phyloP scores from a whole-genome alignment of 2,329 filamentous ascomycete genomes.

The Bipolaris cookei region DNA sequence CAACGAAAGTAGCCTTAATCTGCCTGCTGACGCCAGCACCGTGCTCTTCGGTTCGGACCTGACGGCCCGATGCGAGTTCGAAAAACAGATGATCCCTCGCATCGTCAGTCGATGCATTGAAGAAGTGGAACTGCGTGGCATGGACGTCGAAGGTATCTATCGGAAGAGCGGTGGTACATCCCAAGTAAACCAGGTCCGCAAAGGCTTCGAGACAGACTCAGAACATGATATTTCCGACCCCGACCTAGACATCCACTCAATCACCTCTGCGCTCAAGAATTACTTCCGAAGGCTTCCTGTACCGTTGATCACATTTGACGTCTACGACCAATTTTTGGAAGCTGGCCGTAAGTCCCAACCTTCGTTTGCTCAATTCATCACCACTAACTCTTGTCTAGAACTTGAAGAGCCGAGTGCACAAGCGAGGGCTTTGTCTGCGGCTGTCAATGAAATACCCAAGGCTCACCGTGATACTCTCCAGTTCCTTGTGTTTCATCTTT shows the following conservation, averaged over 20 bases:
- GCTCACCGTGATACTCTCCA: slow-evolving; percentile 89
- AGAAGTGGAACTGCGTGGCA: slow-evolving; percentile 92
- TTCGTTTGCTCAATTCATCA: background rate
- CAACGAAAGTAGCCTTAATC: slow-evolving; percentile 54
- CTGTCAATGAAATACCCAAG: slow-evolving; percentile 78
- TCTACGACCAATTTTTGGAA: slow-evolving; percentile 88
- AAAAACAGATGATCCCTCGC: slow-evolving; percentile 85
- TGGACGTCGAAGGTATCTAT: slow-evolving; percentile 98
- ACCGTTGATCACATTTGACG: slow-evolving; percentile 87
- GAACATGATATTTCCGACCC: slow-evolving; percentile 94
- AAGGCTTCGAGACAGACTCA: slow-evolving; percentile 85
- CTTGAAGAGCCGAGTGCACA: slow-evolving; percentile 62
- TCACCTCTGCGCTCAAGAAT: slow-evolving; percentile 94
- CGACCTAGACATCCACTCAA: slow-evolving; percentile 91
- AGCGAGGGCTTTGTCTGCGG: slow-evolving; percentile 68
- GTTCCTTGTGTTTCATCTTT: slow-evolving; percentile 92
- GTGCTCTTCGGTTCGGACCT: slow-evolving; percentile 89
- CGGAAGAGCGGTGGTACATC: slow-evolving; percentile 94
- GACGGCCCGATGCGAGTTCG: slow-evolving; percentile 81
- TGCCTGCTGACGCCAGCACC: slow-evolving; percentile 44
- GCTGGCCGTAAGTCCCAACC: slow-evolving; percentile 66
- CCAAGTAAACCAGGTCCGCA: slow-evolving; percentile 87
- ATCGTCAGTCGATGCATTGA: slow-evolving; percentile 94
- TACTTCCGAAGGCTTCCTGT: slow-evolving; percentile 94
- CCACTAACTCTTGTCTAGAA: slow-evolving; percentile 52